Percentiles rank a stretch among this genome's conserved stretches.
Evolutionary conservation across 345 rosid species (phyloP).

Genomic region (Punica granatum): DNA sequence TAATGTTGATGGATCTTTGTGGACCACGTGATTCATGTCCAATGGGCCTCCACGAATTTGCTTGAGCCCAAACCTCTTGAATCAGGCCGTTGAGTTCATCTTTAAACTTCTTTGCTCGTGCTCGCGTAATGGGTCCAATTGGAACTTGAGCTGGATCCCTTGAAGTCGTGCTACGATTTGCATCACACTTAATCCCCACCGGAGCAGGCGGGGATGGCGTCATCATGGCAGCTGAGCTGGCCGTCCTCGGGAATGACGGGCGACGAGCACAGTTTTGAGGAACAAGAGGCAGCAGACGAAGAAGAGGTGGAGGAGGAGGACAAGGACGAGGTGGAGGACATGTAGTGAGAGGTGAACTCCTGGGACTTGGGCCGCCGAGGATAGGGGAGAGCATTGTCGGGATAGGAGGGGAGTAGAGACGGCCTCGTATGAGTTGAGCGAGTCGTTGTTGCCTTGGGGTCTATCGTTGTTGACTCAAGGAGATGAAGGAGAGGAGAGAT

Average conservation of each 20-base stretch:
- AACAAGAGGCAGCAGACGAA: conserved; percentile 26
- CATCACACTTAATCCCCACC: conserved; percentile 35
- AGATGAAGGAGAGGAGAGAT: too few relatives aligned
- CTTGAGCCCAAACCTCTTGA: too few relatives aligned
- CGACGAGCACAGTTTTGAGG: conserved; percentile 48
- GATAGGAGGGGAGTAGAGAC: conserved; percentile 58
- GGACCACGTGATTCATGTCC: too few relatives aligned
- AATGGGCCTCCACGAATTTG: too few relatives aligned
- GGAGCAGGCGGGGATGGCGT: conserved; percentile 26
- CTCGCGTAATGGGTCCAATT: too few relatives aligned
- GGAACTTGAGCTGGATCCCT: too few relatives aligned
- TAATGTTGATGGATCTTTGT: too few relatives aligned
- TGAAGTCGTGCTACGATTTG: too few relatives aligned
- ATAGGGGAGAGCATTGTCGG: conserved; percentile 43
- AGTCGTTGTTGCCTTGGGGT: conserved; percentile 22
- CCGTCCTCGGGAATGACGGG: conserved; percentile 46
- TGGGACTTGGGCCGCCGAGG: conserved; percentile 59
- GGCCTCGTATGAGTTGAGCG: conserved; percentile 34
- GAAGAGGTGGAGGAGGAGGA: conserved; percentile 25
- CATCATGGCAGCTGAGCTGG: conserved; percentile 20
- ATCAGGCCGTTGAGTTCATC: too few relatives aligned
- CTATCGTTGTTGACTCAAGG: conserved; percentile 43
- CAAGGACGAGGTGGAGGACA: conserved; percentile 28
- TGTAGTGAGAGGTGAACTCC: conserved; percentile 73
- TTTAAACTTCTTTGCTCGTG: too few relatives aligned